Evolutionary conservation across 192 early-diverging fungal species (phyloP), one percentile per base, ranked within the genome.

Genomic region (Pilobolus umbonatus): DNA sequence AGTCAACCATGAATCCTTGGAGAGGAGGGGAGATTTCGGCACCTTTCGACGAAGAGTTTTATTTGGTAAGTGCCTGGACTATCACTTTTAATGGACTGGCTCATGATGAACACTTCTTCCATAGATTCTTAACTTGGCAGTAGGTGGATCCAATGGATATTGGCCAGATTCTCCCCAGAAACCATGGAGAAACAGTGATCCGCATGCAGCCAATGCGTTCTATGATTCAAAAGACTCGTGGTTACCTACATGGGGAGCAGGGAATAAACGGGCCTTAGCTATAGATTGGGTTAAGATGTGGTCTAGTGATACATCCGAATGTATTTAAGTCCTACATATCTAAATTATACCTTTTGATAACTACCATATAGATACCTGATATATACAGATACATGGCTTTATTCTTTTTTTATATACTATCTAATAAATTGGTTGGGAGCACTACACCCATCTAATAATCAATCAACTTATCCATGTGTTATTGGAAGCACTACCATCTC

Each of bases 1-100:
- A 57, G 0, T 65, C 65, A 63, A 60, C 75, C 14, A 67, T 68
- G 29, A 79, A 84, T 60, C 75, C 78, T 14, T 86, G 85, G 83
- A 62, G 51, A 36, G 61, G 52, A 6, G 55, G 49, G 2, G 67
- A 61, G 9, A 65, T 69, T 43, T 35, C 62, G 4, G 81, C 85
- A 8, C 84, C 84, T 10, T 87, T 87, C 56, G 85, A 87, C 60
- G 75, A 87, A 63, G 72, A 77, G 30, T 79, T 80, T 34, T 76
- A 73, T 45, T 25, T 82, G 31, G 68, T 75, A 71, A 58, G 72
- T 35, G 53, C 60, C 53, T 59, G 14, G 15, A n/a, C 3, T 44
- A 10, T 58, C 28, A 14, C 4, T 30, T 17, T 14, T 30, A 30
- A 42, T 29, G 30, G 15, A 50, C 8, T 17, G 19, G 17, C 26